Base-by-base conservation (phyloP, 306 rosid genomes). In the Cucumis hystrix region DNA sequence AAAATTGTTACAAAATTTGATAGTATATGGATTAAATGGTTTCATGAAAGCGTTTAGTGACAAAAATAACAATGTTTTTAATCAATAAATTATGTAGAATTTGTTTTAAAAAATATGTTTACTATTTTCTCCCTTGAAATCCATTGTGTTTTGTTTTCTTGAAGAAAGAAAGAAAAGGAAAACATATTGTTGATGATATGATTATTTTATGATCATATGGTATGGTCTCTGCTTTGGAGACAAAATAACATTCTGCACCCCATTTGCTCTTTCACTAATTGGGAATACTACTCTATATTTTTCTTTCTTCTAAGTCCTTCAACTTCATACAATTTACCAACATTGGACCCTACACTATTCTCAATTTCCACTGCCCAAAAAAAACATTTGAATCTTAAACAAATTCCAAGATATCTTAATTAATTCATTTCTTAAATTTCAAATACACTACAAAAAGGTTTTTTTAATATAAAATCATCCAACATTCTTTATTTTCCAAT, bases 191-290 rank as follows among this genome's bases (percentile, higher is more conserved):
- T 25, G 17, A 9, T 61, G 16, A 2, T n/a, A 20, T 20, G 21
- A 14, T 41, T 43, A 20, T 69, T 18, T 20, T 21, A 68, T 68
- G 5, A 45, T 41, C 56, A 69, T 69, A 69, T 69, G 75, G 52
- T 69, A 69, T 69, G 30, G 75, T 69, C 75, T 25, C 56, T 20
- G 3, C 56, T 43, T 11, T 11, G 56, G 75, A 43, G 75, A 69
- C 75, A 69, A 43, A 43, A 69, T 55, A 41, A 69, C 75, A 69
- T n/a, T 69, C 9, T 43, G 57, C 75, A 12, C 75, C 56, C 75
- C 75, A 20, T 43, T 65, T 66, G 47, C 20, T 68, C 52, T 68
- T 28, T 28, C 30, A 28, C 30, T 5, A 40, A n/a, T 41, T 11
- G 74, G 33, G 74, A 68, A 68, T 41, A 61, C 4, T 13, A 20